Evolutionary conservation across 345 rosid species (phyloP), one percentile per base, ranked within the genome.

Genomic region (Capsella bursapastoris): DNA sequence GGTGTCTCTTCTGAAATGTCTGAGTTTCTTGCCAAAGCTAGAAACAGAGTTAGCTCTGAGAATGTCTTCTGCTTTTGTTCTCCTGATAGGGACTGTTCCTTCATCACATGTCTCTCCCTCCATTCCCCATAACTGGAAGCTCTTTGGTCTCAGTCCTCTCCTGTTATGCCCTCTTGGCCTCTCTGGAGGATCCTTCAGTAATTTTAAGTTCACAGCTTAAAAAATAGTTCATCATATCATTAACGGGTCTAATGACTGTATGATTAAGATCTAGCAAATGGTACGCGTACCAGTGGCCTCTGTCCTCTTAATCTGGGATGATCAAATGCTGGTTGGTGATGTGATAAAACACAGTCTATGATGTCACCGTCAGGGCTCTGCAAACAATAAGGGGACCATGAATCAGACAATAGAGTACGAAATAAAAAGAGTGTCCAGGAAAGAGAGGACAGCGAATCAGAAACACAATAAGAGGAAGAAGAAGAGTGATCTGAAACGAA

Each of bases 331-430:
- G 89, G 96, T 70, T 96, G 99, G 9, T 81, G 85, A 81, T 90
- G 92, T 76, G 80, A 70, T 65, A 84, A 68, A 47, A 96, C 90
- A 74, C 99, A 96, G 64, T 96, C 99, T 84, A 96, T 87, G 15
- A 87, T 55, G 84, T 96, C 99, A 50, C 97, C 97, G 64, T 89
- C 94, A 14, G 92, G 83, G 76, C 93, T 95, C 99, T 95, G 92
- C 82, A 65, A 45, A 47, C 78, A 65, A 37, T 5, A 59, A 50
- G 0, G 67, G 65, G 65, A 60, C 62, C 72, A 78, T 51, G 3
- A 45, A 49, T 78, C 28, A 71, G 64, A 27, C n/a, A 28, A 11
- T 7, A 31, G 27, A 8, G 56, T 6, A 12, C 28, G 25, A 40
- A 48, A 27, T 37, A 40, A 48, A 27, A 49, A 45, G 55, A 28